These are phyloP conservation scores for Scutellaria minor DNA, from an alignment of 257 asterid species.

Conservation along the genomic window DNA sequence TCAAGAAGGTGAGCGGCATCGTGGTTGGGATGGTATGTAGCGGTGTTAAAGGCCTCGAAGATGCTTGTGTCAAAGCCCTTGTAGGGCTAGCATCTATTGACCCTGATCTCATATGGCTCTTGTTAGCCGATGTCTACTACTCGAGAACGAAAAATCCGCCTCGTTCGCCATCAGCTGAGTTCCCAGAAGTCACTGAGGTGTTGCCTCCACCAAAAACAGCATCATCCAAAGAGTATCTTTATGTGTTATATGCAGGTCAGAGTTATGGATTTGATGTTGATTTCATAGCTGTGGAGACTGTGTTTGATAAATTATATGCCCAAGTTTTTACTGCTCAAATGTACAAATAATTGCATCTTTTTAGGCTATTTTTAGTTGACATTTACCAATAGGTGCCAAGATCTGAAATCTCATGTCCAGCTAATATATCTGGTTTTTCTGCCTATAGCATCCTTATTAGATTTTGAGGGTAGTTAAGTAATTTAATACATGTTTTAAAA, in stretches of 20 bases:
- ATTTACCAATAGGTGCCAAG: too few species aligned
- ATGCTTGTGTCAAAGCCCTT: conserved; percentile 70
- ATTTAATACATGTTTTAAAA: too few species aligned
- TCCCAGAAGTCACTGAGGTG: conserved; percentile 56
- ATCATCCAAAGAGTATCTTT: conserved; percentile 65
- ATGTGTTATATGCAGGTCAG: conserved; percentile 81
- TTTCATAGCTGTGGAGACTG: conserved; percentile 61
- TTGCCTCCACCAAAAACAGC: conserved; percentile 59
- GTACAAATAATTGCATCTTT: conserved; percentile 36
- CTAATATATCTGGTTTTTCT: too few species aligned
- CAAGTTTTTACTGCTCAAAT: conserved; percentile 46
- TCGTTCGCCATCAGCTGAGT: conserved; percentile 55
- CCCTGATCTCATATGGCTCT: conserved; percentile 93
- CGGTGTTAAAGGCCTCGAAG: conserved; percentile 77
- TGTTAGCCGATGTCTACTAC: conserved; percentile 86
- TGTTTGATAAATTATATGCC: conserved; percentile 49
- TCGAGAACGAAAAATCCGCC: conserved; percentile 54
- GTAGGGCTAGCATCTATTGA: conserved; percentile 72
- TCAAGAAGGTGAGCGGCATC: conserved; percentile 79
- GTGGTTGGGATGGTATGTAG: conserved; percentile 84
- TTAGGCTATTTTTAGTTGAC: too few species aligned
- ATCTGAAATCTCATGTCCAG: too few species aligned
- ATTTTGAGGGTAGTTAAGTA: too few species aligned
- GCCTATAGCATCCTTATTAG: too few species aligned
- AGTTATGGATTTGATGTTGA: conserved; percentile 86